These are phyloP conservation scores for Cutaneotrichosporon dermatis DNA, from an alignment of 1,284 basidiomycete genomes.

Conservation along the genomic window DNA sequence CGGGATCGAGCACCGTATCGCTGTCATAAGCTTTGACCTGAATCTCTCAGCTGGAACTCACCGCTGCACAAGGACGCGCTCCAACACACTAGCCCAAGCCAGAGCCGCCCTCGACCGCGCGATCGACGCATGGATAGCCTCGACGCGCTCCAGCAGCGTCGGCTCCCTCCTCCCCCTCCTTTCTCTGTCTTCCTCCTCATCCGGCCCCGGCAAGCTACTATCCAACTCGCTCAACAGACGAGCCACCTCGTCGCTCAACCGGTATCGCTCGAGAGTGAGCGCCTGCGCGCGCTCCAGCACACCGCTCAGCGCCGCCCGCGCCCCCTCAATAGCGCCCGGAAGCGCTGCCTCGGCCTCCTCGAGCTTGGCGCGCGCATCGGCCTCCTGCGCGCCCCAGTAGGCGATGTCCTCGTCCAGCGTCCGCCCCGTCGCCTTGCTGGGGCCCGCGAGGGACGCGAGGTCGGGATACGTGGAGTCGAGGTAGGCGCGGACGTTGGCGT, in stretches of 20 bases:
- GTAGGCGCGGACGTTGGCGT: slow-evolving; percentile 24
- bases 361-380: slow-evolving; percentile 22
- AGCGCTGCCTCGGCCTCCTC: slow-evolving; percentile 27
- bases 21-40: slow-evolving; percentile 26
- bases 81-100: slow-evolving; percentile 68
- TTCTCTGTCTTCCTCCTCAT: slow-evolving; percentile 3
- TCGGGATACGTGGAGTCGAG: slow-evolving; percentile 34
- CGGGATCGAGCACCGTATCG: slow-evolving; percentile 36
- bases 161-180: slow-evolving; percentile 12
- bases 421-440: slow-evolving; percentile 1
- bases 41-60: slow-evolving; percentile 42
- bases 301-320: slow-evolving; percentile 27
- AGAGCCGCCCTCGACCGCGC: slow-evolving; percentile 69
- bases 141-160: slow-evolving; percentile 56
- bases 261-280: slow-evolving; percentile 68
- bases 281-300: slow-evolving; percentile 62
- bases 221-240: slow-evolving; percentile 34
- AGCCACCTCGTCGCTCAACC: slow-evolving; percentile 44
- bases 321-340: slow-evolving; percentile 29
- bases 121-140: slow-evolving; percentile 68
- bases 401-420: slow-evolving; percentile 33
- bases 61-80: slow-evolving; percentile 69
- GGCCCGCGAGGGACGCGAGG: slow-evolving; percentile 22
- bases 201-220: neutral
- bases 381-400: slow-evolving; percentile 33